These are phyloP conservation scores for Penicillium silybi DNA, from an alignment of 495 filamentous ascomycete genomes.

Conservation along the genomic window DNA sequence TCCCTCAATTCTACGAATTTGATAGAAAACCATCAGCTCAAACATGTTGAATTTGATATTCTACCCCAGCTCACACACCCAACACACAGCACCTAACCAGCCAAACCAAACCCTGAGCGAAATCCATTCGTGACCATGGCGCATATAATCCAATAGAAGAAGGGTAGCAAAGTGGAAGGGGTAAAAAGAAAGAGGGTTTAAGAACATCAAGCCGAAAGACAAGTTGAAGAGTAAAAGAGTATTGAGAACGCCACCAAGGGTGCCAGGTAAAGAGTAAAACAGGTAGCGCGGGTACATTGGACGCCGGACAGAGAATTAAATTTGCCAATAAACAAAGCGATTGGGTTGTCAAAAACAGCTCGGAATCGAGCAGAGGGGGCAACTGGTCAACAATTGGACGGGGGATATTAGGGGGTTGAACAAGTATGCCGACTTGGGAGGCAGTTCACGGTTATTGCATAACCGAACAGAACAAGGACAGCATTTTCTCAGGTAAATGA, in stretches of 20 bases:
- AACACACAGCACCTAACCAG: background rate
- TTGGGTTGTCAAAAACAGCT: background rate
- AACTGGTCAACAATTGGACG: background rate
- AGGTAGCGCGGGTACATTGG: background rate
- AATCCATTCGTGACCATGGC: conserved; percentile 1
- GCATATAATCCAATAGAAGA: background rate
- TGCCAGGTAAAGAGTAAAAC: background rate
- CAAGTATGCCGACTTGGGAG: background rate
- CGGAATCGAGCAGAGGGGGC: background rate
- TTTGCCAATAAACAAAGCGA: background rate
- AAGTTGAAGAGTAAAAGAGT: background rate
- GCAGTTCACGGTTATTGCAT: background rate
- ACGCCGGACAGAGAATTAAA: background rate
- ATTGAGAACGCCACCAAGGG: background rate
- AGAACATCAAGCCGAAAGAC: background rate
- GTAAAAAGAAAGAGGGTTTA: background rate
- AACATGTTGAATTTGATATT: conserved; percentile 14
- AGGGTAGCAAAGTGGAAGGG: background rate
- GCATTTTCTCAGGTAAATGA: background rate
- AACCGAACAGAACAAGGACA: background rate
- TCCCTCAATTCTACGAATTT: no score
- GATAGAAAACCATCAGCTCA: background rate
- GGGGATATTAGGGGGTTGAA: background rate
- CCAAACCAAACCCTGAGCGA: conserved; percentile 1
- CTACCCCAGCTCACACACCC: conserved; percentile 5